These are phyloP conservation scores for Lipomyces kockii DNA, from an alignment of 805 yeast species.

Conservation along the genomic window DNA sequence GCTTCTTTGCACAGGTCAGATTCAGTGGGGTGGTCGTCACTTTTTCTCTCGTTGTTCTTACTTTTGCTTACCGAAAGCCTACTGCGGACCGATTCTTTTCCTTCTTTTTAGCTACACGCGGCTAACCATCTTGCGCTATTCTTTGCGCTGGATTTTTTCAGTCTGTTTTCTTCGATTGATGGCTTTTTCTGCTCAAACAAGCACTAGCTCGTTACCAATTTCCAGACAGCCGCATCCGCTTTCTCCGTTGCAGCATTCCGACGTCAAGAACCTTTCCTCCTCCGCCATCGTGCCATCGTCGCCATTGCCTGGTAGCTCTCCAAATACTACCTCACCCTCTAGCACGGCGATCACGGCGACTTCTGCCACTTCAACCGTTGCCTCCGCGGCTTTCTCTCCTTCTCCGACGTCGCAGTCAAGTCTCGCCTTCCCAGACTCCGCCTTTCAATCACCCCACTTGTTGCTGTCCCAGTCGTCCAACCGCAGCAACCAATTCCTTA, in stretches of 20 bases:
- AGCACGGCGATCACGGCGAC: conserved; percentile 6
- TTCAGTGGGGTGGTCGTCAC: neutral
- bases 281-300: conserved; percentile 1
- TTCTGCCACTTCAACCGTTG: neutral
- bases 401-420: conserved; percentile 14
- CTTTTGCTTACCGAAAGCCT: neutral
- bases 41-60: conserved; percentile 9
- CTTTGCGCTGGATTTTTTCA: conserved; percentile 3
- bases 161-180: conserved; percentile 17
- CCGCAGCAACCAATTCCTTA: neutral
- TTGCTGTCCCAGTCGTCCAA: neutral
- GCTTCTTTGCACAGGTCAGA: neutral
- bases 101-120: neutral
- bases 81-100: neutral
- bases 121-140: neutral
- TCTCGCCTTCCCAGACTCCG: conserved; percentile 7
- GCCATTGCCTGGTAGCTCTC: conserved; percentile 2
- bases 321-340: conserved; percentile 3
- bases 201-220: conserved; percentile 6
- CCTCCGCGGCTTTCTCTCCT: conserved; percentile 5
- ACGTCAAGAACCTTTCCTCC: conserved; percentile 6
- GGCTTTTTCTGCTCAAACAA: conserved; percentile 29
- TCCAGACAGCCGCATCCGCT: conserved; percentile 21
- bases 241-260: conserved; percentile 9
- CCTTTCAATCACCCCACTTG: conserved; percentile 13